Evolutionary conservation across 768 basidiomycete genomes (phyloP).

Genomic region (Macrolepiota fuliginosa): DNA sequence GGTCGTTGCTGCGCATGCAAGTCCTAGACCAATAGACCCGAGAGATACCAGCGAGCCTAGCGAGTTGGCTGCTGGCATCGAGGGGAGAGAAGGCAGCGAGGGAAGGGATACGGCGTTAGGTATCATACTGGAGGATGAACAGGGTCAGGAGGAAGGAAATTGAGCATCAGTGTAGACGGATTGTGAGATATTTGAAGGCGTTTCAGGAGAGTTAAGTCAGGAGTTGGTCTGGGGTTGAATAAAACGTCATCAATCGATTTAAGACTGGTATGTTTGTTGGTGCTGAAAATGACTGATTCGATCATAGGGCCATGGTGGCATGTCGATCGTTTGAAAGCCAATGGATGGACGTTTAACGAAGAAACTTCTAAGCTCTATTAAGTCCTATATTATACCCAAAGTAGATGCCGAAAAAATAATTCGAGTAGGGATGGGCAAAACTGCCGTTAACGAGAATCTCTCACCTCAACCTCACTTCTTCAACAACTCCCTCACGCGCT

Average conservation of each 20-base stretch:
- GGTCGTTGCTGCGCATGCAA: background rate
- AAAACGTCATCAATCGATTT: background rate
- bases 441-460: background rate
- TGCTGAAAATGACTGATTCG: background rate
- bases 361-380: background rate
- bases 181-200: background rate
- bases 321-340: background rate
- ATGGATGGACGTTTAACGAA: background rate
- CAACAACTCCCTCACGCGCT: conserved; percentile 43
- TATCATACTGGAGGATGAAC: background rate
- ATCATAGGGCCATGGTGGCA: background rate
- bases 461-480: background rate
- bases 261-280: background rate
- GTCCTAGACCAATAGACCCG: conserved; percentile 3
- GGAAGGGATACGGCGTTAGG: conserved; percentile 2
- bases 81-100: conserved; percentile 5
- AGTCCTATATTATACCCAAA: background rate
- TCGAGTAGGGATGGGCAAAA: background rate
- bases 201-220: background rate
- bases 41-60: conserved; percentile 4
- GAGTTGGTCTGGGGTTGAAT: background rate
- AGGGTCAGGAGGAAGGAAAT: background rate
- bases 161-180: background rate
- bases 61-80: background rate
- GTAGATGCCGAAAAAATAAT: background rate